Evolutionary conservation across 371 early-diverging fungal species (phyloP).

Genomic region (Mucor plumbeus): DNA sequence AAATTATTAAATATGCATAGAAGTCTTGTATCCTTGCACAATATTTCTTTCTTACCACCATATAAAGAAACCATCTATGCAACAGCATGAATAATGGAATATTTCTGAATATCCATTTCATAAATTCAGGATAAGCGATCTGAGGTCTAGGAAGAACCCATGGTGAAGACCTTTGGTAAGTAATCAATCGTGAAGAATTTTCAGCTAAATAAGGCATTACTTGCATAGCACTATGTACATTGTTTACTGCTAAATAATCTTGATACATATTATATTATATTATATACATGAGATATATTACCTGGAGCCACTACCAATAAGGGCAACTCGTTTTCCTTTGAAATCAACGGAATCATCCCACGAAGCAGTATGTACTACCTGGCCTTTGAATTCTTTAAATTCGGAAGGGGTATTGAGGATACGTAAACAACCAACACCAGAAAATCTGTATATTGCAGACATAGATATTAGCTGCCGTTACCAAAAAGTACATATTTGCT

Average conservation of each 20-base stretch:
- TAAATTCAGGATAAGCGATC: conserved; percentile 18
- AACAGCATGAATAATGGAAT: conserved; percentile 39
- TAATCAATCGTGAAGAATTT: conserved; percentile 41
- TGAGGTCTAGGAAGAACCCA: conserved; percentile 42
- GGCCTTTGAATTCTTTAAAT: conserved; percentile 52
- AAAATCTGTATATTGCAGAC: background rate
- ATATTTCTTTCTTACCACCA: background rate
- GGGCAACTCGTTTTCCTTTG: conserved; percentile 55
- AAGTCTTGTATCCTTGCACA: no score
- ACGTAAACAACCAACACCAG: conserved; percentile 52
- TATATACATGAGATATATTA: conserved; percentile 11
- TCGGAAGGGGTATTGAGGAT: conserved; percentile 58
- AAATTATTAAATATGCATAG: background rate
- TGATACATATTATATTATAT: background rate
- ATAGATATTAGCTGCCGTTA: no score
- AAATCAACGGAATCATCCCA: conserved; percentile 56
- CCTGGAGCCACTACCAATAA: conserved; percentile 63
- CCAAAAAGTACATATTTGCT: no score
- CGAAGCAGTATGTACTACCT: conserved; percentile 52
- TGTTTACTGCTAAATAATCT: background rate
- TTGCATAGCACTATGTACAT: conserved; percentile 45
- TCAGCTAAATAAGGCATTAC: conserved; percentile 47
- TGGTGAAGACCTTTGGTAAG: conserved; percentile 56
- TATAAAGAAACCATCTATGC: conserved; percentile 21
- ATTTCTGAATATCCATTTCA: conserved; percentile 44